Base-by-base conservation (phyloP, 2,329 filamentous ascomycete species). In the Elsinoe batatas region DNA sequence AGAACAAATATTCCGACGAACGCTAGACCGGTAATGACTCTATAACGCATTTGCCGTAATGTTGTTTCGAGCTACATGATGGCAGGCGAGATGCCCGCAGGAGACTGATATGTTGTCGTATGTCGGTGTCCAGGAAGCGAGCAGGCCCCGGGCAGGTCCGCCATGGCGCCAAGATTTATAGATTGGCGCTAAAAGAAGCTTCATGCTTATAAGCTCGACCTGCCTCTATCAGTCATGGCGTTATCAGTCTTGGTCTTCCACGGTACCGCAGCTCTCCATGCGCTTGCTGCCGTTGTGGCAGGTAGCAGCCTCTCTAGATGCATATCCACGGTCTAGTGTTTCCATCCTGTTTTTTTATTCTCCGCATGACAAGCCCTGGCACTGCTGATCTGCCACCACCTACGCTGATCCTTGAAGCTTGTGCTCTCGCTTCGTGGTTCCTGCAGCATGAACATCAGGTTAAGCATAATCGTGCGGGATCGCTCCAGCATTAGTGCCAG, bases 191-290 rank as follows among this genome's bases (percentile, higher is more conserved):
- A 22, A 44, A 44, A 26, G 40, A 44, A 44, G 40, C 40, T 44
- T 44, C 40, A 18, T 22, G 12, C 20, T 22, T 22, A 44, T 44
- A 44, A 44, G 40, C 40, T 44, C 26, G 40, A 44, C 40, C 40
- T 44, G 40, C 40, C 40, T 44, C 20, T 22, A 44, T 44, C 26
- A 44, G 40, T 22, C 40, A 44, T 44, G 40, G 40, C 40, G 40
- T 44, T 44, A 44, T 44, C 40, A 26, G 20, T 12, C 18, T 44
- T 22, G 40, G 11, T 15, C 20, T 5, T 13, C 2, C 10, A 44
- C 18, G 40, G n/a, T 12, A 18, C 13, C 10, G 13, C 20, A 22
- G 40, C 40, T 20, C 40, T 26, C 10, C 12, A 3, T 44, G 26
- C 40, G 13, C 40, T 44, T 44, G 18, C 11, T 44, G 20, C 40